phyloP scores from a whole-genome alignment of 495 filamentous ascomycete genomes.

The Aspergillus egyptiacus region DNA sequence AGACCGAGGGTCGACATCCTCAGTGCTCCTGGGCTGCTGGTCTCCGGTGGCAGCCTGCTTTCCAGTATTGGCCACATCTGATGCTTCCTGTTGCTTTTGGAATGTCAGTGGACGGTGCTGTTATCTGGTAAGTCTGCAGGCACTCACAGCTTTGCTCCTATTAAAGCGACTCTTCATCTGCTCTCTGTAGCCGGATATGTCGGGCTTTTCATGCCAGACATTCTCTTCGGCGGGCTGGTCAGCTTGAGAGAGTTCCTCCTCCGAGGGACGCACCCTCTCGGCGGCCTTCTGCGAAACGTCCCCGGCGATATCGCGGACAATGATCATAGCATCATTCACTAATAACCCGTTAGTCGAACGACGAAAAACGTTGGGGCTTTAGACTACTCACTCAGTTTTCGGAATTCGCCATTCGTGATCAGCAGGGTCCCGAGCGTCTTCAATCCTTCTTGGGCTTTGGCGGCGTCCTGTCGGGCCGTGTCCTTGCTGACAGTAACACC shows the following conservation, averaged over 20 bases:
- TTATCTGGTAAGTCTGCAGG: background rate
- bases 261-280: constrained; percentile 64
- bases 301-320: constrained; percentile 83
- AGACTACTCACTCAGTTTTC: constrained; percentile 71
- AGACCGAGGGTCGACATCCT: constrained; percentile 48
- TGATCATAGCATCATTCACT: constrained; percentile 82
- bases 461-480: constrained; percentile 71
- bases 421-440: constrained; percentile 82
- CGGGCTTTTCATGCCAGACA: constrained; percentile 86
- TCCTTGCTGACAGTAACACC: constrained; percentile 66
- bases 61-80: constrained; percentile 52
- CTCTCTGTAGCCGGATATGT: constrained; percentile 56
- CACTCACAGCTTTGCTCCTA: constrained; percentile 53
- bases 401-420: constrained; percentile 94
- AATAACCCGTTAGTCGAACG: constrained; percentile 21
- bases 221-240: constrained; percentile 83
- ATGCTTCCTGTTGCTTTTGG: constrained; percentile 29
- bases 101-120: background rate
- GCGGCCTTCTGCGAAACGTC: constrained; percentile 86
- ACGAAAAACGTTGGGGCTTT: background rate
- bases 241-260: constrained; percentile 71
- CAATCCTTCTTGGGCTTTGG: constrained; percentile 76
- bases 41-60: constrained; percentile 43
- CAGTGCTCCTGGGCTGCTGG: constrained; percentile 37
- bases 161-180: constrained; percentile 63